These are phyloP conservation scores for Penicillium sp. DNA, from an alignment of 2,329 filamentous ascomycete species.

Conservation along the genomic window DNA sequence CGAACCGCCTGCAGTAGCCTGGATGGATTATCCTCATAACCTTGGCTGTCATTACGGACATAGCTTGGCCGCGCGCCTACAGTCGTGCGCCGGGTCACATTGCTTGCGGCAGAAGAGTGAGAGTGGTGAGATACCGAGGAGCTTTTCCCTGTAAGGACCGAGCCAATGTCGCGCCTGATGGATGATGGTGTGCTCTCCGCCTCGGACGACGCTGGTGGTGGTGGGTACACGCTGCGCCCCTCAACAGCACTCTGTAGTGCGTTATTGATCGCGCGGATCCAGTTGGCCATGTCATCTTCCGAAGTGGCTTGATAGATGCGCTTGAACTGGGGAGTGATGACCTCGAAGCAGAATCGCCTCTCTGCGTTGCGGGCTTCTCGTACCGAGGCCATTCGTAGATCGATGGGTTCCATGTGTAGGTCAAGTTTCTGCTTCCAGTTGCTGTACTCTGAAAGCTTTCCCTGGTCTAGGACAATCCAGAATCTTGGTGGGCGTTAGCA, in stretches of 20 bases:
- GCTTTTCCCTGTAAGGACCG: slow-evolving; percentile 90
- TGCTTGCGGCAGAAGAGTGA: slow-evolving; percentile 53
- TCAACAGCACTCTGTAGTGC: slow-evolving; percentile 95
- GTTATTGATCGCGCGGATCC: slow-evolving; percentile 97
- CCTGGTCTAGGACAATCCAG: slow-evolving; percentile 97
- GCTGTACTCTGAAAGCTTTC: slow-evolving; percentile 95
- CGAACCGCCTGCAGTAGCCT: slow-evolving; percentile 85
- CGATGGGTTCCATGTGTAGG: slow-evolving; percentile 96
- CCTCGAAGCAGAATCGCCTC: slow-evolving; percentile 94
- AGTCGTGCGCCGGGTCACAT: slow-evolving; percentile 82
- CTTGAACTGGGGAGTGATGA: slow-evolving; percentile 95
- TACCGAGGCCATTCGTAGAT: slow-evolving; percentile 94
- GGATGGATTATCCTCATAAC: slow-evolving; percentile 80
- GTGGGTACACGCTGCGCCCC: slow-evolving; percentile 64
- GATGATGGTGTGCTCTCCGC: slow-evolving; percentile 57
- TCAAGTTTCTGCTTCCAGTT: slow-evolving; percentile 99
- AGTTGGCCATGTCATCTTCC: slow-evolving; percentile 96
- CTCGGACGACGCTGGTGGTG: slow-evolving; percentile 50
- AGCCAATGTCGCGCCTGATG: slow-evolving; percentile 84
- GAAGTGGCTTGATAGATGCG: slow-evolving; percentile 97
- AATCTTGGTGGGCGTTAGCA: slow-evolving; percentile 63
- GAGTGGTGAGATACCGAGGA: slow-evolving; percentile 63
- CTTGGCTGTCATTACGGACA: slow-evolving; percentile 70
- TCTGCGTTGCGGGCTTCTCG: slow-evolving; percentile 94
- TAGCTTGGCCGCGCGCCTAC: slow-evolving; percentile 85